phyloP scores from a whole-genome alignment of 2,329 filamentous ascomycete species.

The Xylariaceae sp. region DNA sequence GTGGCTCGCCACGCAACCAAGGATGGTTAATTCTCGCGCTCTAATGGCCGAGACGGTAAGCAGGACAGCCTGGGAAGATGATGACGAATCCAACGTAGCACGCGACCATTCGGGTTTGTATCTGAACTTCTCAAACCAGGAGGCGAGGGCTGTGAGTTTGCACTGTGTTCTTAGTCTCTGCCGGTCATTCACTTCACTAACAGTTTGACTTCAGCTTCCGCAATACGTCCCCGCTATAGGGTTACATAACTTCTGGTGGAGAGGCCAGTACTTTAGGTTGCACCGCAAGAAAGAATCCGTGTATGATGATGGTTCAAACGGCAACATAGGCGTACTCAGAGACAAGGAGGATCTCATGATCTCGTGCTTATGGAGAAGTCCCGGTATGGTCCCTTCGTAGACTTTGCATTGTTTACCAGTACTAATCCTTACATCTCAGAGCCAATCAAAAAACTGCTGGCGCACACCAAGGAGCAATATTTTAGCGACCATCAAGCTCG shows the following conservation, averaged over 20 bases:
- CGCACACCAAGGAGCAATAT: slow-evolving; percentile 59
- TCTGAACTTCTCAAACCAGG: slow-evolving; percentile 65
- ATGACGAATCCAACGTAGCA: slow-evolving; percentile 41
- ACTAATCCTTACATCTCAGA: slow-evolving; percentile 35
- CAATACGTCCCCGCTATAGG: slow-evolving; percentile 62
- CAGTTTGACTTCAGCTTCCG: slow-evolving; percentile 48
- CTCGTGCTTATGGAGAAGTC: slow-evolving; percentile 59
- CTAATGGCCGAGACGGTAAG: slow-evolving; percentile 62
- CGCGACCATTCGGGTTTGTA: slow-evolving; percentile 47
- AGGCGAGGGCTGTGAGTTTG: slow-evolving; percentile 53
- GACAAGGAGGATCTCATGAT: slow-evolving; percentile 60
- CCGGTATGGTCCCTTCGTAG: slow-evolving; percentile 32
- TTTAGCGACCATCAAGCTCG: slow-evolving; percentile 60
- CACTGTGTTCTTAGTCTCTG: not conserved
- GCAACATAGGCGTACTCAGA: slow-evolving; percentile 48
- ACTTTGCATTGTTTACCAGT: not conserved
- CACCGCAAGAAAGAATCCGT: slow-evolving; percentile 53
- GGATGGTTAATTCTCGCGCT: slow-evolving; percentile 56
- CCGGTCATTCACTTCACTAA: no score
- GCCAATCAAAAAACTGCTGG: slow-evolving; percentile 62
- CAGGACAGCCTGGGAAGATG: slow-evolving; percentile 59
- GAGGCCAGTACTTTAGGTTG: slow-evolving; percentile 56
- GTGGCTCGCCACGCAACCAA: slow-evolving; percentile 61
- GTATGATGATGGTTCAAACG: slow-evolving; percentile 43
- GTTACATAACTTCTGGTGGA: slow-evolving; percentile 60